Conservation (phyloP, 164 flowering plant species). For the Berberis thunbergii region DNA sequence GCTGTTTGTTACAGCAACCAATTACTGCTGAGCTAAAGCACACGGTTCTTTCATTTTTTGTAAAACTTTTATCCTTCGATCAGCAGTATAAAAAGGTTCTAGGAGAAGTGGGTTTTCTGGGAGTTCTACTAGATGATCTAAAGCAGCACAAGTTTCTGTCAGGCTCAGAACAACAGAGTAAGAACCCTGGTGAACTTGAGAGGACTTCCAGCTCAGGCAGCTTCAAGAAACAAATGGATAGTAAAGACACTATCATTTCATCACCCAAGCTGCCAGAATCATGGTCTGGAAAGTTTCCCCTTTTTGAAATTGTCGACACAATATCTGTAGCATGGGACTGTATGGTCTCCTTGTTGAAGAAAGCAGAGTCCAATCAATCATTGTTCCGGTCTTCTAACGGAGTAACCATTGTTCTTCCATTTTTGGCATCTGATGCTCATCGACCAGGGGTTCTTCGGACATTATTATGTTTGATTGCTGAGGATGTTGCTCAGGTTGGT, state of each 20-base stretch:
- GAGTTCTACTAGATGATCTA: constrained; percentile 85
- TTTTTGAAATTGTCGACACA: constrained; percentile 78
- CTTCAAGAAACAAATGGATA: constrained; percentile 80
- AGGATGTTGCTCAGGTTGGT: constrained; percentile 78
- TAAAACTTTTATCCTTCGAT: constrained; percentile 94
- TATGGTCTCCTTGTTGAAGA: constrained; percentile 71
- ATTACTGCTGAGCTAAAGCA: constrained; percentile 76
- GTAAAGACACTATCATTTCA: constrained; percentile 71
- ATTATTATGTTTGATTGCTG: constrained; percentile 82
- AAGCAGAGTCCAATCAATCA: constrained; percentile 83
- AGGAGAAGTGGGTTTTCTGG: constrained; percentile 95
- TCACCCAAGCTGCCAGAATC: constrained; percentile 75
- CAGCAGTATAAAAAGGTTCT: constrained; percentile 95
- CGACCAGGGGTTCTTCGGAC: constrained; percentile 82
- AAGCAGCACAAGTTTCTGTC: constrained; percentile 73
- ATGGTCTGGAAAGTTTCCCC: constrained; percentile 66
- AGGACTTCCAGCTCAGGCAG: constrained; percentile 58
- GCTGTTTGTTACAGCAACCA: constrained; percentile 93
- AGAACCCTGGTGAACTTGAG: constrained; percentile 30
- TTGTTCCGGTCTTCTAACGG: constrained; percentile 77
- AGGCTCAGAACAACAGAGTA: constrained; percentile 50
- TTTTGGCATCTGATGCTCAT: constrained; percentile 70
- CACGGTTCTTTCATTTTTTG: constrained; percentile 83
- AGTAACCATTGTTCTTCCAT: constrained; percentile 68
- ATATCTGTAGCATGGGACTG: constrained; percentile 91